Evolutionary conservation across 2,329 filamentous ascomycete genomes (phyloP).

Genomic region (Pseudogymnoascus sp.): DNA sequence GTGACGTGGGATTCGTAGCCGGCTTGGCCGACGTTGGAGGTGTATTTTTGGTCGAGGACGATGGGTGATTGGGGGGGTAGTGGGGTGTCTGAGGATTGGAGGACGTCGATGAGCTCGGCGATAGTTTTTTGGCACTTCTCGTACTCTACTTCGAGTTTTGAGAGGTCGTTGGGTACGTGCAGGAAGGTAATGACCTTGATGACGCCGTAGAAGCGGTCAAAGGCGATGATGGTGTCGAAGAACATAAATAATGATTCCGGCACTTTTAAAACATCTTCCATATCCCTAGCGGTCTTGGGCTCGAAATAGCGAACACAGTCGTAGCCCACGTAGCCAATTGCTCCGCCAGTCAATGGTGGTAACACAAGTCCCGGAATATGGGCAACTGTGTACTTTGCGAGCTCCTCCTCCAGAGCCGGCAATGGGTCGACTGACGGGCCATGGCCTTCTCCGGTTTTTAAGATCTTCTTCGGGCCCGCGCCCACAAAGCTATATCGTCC

Average conservation of each 20-base stretch:
- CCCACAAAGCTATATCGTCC: conserved; percentile 95
- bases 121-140: conserved; percentile 56
- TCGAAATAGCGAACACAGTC: conserved; percentile 98
- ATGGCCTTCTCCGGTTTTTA: conserved; percentile 82
- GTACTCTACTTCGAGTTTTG: conserved; percentile 60
- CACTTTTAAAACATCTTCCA: conserved; percentile 81
- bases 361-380: conserved; percentile 74
- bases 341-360: conserved; percentile 81
- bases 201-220: conserved; percentile 89
- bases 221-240: conserved; percentile 86
- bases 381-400: conserved; percentile 70
- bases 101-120: conserved; percentile 56
- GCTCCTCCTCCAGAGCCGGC: conserved; percentile 70
- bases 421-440: conserved; percentile 78
- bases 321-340: conserved; percentile 94
- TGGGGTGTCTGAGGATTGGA: conserved; percentile 66
- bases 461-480: conserved; percentile 66
- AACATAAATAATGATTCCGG: conserved; percentile 97
- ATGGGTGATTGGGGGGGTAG: conserved; percentile 71
- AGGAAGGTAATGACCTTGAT: conserved; percentile 93
- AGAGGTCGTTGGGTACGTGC: conserved; percentile 50
- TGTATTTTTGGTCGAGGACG: conserved; percentile 65
- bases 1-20: conserved; percentile 91
- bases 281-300: conserved; percentile 81
- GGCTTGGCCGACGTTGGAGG: conserved; percentile 78